Evolutionary conservation across 148 eudicot genomes (phyloP).

Genomic region (Rhododendron simsii): DNA sequence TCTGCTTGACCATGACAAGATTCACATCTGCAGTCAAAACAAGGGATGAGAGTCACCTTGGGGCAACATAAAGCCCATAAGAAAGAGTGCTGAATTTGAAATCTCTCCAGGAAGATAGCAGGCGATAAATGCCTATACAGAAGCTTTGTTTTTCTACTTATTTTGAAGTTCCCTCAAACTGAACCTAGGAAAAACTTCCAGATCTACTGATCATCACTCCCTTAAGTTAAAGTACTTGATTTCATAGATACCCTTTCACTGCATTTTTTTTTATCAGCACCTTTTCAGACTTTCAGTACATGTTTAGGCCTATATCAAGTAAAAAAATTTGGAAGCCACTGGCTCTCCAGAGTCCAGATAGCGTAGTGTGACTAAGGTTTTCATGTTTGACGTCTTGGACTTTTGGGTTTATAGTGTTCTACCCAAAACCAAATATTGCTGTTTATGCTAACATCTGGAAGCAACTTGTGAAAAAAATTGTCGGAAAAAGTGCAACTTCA

Average conservation of each 20-base stretch:
- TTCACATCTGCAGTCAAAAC: slow-evolving; percentile 70
- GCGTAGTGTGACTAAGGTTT: not conserved
- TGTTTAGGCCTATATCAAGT: not conserved
- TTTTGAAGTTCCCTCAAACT: not conserved
- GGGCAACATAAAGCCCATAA: not conserved
- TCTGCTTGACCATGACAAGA: slow-evolving; percentile 99
- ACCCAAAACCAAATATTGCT: not conserved
- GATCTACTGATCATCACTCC: not conserved
- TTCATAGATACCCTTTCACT: not conserved
- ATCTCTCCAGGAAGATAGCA: not conserved
- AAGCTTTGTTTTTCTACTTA: not conserved
- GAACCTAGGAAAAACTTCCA: not conserved
- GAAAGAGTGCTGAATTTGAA: not conserved
- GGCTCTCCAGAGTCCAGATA: not conserved
- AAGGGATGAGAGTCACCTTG: slow-evolving; percentile 1
- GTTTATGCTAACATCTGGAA: not conserved
- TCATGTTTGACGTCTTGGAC: not conserved
- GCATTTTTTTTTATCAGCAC: not conserved
- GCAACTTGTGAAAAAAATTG: not conserved
- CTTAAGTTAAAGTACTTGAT: not conserved
- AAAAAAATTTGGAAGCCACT: not conserved
- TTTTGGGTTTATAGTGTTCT: not conserved
- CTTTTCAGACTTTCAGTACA: not conserved
- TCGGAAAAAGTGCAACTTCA: not conserved
- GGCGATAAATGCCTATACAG: not conserved